Percentiles rank a stretch among this genome's conserved stretches.
Evolutionary conservation across 2,329 filamentous ascomycete genomes (phyloP).

Genomic region (Neophaeococcomyces mojaviensis): DNA sequence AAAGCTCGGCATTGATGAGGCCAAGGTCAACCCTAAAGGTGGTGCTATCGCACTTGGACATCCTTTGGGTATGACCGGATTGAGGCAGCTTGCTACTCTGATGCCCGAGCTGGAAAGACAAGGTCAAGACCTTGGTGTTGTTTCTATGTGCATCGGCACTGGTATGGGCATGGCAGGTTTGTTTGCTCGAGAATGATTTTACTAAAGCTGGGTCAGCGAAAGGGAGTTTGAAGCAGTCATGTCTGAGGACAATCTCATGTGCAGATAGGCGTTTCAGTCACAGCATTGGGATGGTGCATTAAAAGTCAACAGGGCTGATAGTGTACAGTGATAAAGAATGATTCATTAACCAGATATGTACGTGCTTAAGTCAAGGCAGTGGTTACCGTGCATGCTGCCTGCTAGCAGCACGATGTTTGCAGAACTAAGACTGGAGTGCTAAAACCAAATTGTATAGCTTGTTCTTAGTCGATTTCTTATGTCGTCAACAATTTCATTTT

Average conservation of each 20-base stretch:
- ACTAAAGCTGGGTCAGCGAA: background rate
- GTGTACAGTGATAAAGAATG: background rate
- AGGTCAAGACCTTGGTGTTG: constrained; percentile 68
- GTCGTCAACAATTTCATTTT: too few species aligned
- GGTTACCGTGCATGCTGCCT: too few species aligned
- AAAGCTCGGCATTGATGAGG: constrained; percentile 51
- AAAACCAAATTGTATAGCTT: too few species aligned
- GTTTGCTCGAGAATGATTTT: constrained; percentile 56
- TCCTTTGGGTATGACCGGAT: constrained; percentile 81
- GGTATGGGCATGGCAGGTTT: constrained; percentile 70
- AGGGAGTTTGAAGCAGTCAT: background rate
- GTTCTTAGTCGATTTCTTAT: too few species aligned
- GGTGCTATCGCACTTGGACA: constrained; percentile 93
- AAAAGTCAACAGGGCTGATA: background rate
- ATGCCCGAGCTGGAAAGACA: constrained; percentile 60
- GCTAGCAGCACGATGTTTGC: too few species aligned
- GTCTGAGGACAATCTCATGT: background rate
- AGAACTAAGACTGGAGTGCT: too few species aligned
- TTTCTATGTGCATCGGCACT: constrained; percentile 84
- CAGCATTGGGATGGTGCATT: background rate
- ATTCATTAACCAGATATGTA: background rate
- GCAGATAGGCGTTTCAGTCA: background rate
- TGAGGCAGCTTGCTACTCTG: constrained; percentile 69
- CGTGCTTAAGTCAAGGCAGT: too few species aligned
- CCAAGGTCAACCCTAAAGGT: constrained; percentile 81